phyloP scores from a whole-genome alignment of 2,329 filamentous ascomycete species.

The Xylaria sp. region DNA sequence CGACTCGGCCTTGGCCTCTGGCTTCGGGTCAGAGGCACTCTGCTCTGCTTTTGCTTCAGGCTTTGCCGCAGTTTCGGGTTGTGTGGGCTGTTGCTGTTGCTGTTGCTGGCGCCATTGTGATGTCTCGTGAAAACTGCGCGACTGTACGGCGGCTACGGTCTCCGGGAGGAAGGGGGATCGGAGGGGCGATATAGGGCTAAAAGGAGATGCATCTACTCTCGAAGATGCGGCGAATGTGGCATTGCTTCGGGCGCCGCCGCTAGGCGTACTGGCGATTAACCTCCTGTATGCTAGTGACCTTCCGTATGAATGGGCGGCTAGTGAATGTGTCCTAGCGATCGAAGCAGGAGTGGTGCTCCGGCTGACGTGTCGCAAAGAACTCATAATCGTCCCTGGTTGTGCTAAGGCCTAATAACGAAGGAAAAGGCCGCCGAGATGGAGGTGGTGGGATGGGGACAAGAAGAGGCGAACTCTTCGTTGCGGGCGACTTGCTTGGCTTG shows the following conservation, averaged over 20 bases:
- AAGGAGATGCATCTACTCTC: constrained; percentile 46
- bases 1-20: constrained; percentile 55
- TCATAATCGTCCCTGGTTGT: constrained; percentile 55
- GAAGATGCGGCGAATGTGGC: constrained; percentile 46
- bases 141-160: constrained; percentile 53
- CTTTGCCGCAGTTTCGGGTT: constrained; percentile 40
- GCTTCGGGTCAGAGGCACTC: constrained; percentile 46
- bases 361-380: constrained; percentile 55
- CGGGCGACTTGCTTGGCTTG: constrained; percentile 36
- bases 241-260: constrained; percentile 47
- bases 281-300: constrained; percentile 62
- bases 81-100: constrained; percentile 47
- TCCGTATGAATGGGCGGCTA: constrained; percentile 53
- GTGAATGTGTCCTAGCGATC: constrained; percentile 56
- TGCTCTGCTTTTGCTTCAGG: constrained; percentile 53
- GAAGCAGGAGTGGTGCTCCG: constrained; percentile 58
- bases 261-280: constrained; percentile 54
- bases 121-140: constrained; percentile 55
- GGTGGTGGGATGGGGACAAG: constrained; percentile 38
- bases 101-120: constrained; percentile 46
- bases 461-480: constrained; percentile 33
- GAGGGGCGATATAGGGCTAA: constrained; percentile 54
- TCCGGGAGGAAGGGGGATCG: constrained; percentile 60
- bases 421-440: constrained; percentile 35
- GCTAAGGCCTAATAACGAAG: constrained; percentile 28